Percentiles rank a stretch among this genome's conserved stretches.
phyloP scores from a whole-genome alignment of 495 filamentous ascomycete genomes.

The Neurospora africana region DNA sequence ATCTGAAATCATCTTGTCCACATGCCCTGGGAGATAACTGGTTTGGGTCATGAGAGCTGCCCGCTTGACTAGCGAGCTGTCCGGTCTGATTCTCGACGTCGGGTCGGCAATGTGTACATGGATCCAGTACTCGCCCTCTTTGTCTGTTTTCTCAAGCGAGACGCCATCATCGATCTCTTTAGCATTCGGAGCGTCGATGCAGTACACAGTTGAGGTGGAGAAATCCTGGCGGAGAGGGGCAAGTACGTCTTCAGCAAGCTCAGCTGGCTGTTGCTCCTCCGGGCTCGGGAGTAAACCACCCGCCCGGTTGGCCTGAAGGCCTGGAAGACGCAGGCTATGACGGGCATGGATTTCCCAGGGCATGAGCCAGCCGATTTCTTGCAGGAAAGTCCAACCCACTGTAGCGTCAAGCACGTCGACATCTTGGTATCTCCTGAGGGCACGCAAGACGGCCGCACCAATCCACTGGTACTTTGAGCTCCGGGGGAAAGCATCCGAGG shows the following conservation, averaged over 20 bases:
- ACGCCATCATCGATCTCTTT: slow-evolving; percentile 84
- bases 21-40: slow-evolving; percentile 64
- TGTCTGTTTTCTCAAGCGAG: slow-evolving; percentile 57
- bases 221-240: slow-evolving; percentile 57
- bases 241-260: slow-evolving; percentile 36
- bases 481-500: slow-evolving; percentile 37
- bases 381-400: slow-evolving; percentile 60
- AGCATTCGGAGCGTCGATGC: slow-evolving; percentile 64
- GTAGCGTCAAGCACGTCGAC: slow-evolving; percentile 38
- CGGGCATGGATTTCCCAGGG: slow-evolving; percentile 71
- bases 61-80: slow-evolving; percentile 48
- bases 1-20: slow-evolving; percentile 63
- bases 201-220: slow-evolving; percentile 61
- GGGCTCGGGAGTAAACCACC: slow-evolving; percentile 22
- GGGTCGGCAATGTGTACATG: slow-evolving; percentile 91
- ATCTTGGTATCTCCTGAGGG: slow-evolving; percentile 56
- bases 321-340: slow-evolving; percentile 50
- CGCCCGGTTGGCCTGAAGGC: slow-evolving; percentile 32
- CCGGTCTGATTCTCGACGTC: slow-evolving; percentile 60
- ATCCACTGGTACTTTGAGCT: slow-evolving; percentile 44
- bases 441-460: slow-evolving; percentile 62
- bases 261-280: slow-evolving; percentile 17
- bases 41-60: slow-evolving; percentile 54
- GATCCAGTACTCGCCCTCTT: slow-evolving; percentile 62
- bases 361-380: slow-evolving; percentile 73